A percentile compares a stretch with the other conserved stretches of the same genome.
Evolutionary conservation across 192 early-diverging fungal species (phyloP).

Genomic region (Coemansia erecta): DNA sequence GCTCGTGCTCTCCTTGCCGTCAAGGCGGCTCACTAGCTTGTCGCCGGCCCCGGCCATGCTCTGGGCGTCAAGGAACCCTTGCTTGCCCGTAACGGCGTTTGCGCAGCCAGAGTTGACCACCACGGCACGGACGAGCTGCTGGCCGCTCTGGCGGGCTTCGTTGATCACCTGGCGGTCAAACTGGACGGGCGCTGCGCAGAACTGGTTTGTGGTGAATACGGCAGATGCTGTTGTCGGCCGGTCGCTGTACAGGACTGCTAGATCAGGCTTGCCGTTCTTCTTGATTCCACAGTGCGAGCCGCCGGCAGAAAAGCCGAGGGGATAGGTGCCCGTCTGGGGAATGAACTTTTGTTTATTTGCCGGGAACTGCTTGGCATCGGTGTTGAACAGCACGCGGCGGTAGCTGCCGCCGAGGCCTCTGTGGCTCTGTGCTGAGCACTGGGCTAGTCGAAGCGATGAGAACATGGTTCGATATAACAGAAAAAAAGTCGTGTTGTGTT

Average conservation of each 20-base stretch:
- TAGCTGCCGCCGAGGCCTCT: not conserved
- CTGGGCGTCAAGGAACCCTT: conserved; percentile 77
- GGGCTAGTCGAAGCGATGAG: conserved; percentile 16
- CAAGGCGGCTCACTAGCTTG: conserved; percentile 46
- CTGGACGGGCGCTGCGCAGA: conserved; percentile 87
- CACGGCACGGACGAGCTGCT: conserved; percentile 54
- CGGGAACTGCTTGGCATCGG: conserved; percentile 39
- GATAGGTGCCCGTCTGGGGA: conserved; percentile 77
- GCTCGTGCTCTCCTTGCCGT: conserved; percentile 2
- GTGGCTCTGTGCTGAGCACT: conserved; percentile 7
- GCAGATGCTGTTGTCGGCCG: conserved; percentile 73
- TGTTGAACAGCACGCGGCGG: conserved; percentile 22
- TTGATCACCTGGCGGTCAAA: conserved; percentile 66
- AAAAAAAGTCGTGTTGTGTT: not conserved
- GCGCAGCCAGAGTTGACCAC: conserved; percentile 92
- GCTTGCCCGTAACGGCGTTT: conserved; percentile 90
- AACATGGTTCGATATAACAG: conserved; percentile 12
- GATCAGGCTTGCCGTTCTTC: conserved; percentile 73
- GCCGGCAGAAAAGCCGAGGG: conserved; percentile 78
- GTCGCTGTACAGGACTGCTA: conserved; percentile 76
- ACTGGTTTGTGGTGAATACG: conserved; percentile 91
- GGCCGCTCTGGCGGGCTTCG: conserved; percentile 39
- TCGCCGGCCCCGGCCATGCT: conserved; percentile 64
- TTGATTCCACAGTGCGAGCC: conserved; percentile 78
- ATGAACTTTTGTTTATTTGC: conserved; percentile 62